Percentiles rank a stretch among this genome's conserved stretches.
Conservation (phyloP, 23 red algal species). For the Gracilaria vermiculophylla region DNA sequence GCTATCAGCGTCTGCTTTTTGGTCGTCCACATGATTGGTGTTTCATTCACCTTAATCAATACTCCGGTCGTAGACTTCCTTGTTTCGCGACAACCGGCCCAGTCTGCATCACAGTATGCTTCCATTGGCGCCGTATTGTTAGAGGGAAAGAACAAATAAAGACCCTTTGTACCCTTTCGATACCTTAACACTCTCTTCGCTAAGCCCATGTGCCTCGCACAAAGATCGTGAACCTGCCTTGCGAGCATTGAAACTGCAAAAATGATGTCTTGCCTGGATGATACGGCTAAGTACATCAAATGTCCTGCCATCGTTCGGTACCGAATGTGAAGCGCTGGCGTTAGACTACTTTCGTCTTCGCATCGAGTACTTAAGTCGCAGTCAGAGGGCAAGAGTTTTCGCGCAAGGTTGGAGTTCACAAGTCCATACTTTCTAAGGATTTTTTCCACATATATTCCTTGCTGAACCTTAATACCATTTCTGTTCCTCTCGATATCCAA, state of each 20-base stretch:
- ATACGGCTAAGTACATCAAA: conserved; percentile 1
- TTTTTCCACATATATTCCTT: neutral
- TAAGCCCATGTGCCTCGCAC: neutral
- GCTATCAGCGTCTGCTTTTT: conserved; percentile 4
- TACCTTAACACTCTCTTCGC: neutral
- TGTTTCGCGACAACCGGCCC: conserved; percentile 20
- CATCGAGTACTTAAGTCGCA: neutral
- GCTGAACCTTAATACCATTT: neutral
- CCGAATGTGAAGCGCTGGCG: neutral
- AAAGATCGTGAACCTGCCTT: neutral
- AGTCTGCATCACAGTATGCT: conserved; percentile 42
- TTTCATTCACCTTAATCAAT: neutral
- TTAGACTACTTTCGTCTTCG: neutral
- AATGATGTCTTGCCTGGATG: neutral
- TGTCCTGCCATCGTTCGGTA: neutral
- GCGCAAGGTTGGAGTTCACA: neutral
- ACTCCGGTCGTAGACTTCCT: neutral
- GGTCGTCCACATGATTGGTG: conserved; percentile 11
- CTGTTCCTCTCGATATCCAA: neutral
- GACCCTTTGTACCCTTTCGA: neutral
- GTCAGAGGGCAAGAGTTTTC: neutral
- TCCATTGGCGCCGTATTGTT: neutral
- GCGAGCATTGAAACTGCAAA: conserved; percentile 4
- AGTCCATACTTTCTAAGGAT: neutral
- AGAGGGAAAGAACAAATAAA: neutral